Evolutionary conservation across 202 grass and related monocot genomes (phyloP).

Genomic region (Cymbopogon flexuosus): DNA sequence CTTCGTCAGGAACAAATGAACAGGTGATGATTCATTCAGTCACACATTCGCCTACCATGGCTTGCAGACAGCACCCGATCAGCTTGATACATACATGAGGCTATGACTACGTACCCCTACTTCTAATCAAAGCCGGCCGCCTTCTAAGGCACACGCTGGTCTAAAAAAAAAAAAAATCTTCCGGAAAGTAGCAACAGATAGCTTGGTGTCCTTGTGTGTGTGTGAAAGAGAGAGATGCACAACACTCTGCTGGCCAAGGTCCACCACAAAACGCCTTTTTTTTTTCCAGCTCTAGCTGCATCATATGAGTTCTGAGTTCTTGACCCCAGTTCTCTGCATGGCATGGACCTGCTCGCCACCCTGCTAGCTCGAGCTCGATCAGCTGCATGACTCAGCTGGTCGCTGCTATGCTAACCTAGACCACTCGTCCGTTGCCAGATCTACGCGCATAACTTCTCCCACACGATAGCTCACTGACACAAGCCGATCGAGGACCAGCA

Average conservation of each 20-base stretch:
- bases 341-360: conserved; percentile 1
- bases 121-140: background rate
- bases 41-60: background rate
- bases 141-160: background rate
- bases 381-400: background rate
- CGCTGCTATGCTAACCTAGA: conserved; percentile 2
- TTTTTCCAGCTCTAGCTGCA: background rate
- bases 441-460: conserved; percentile 13
- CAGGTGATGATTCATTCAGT: background rate
- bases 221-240: background rate
- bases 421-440: conserved; percentile 30
- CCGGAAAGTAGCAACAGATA: no score
- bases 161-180: no score
- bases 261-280: background rate
- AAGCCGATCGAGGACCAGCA: background rate
- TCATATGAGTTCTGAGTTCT: background rate
- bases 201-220: background rate
- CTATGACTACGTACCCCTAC: background rate
- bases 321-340: background rate
- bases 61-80: background rate
- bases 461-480: background rate
- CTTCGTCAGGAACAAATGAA: background rate
- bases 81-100: background rate
- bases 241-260: background rate
- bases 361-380: background rate